Evolutionary conservation across 257 asterid species (phyloP).

Genomic region (Cordia subcordata): DNA sequence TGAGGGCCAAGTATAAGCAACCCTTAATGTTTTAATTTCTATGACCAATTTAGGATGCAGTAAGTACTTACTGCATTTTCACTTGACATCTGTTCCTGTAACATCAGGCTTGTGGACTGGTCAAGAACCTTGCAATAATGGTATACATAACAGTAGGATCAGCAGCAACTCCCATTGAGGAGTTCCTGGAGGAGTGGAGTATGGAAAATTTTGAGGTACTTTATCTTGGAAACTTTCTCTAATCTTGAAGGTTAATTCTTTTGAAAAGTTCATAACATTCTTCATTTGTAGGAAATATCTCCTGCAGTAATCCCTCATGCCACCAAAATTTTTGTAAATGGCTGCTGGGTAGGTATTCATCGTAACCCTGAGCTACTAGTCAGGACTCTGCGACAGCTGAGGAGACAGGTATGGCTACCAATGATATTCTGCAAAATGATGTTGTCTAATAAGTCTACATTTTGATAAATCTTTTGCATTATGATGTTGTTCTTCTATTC

Average conservation of each 20-base stretch:
- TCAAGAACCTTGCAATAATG: conserved; percentile 24
- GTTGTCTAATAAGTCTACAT: too few relatives aligned
- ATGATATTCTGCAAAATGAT: background rate
- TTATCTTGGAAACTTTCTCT: background rate
- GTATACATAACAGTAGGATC: conserved; percentile 24
- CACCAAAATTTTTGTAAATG: conserved; percentile 22
- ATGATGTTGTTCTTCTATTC: background rate
- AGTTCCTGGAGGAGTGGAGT: conserved; percentile 25
- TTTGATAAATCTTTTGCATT: too few relatives aligned
- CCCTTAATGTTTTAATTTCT: background rate
- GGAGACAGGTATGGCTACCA: conserved; percentile 14
- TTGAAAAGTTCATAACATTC: background rate
- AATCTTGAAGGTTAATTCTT: background rate
- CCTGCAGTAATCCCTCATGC: conserved; percentile 26
- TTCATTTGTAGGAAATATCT: conserved; percentile 16
- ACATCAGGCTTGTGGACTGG: conserved; percentile 22
- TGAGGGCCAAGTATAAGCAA: conserved; percentile 21
- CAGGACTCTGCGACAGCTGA: conserved; percentile 18
- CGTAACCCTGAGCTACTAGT: conserved; percentile 20
- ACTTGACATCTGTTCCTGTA: background rate
- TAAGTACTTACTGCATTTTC: background rate
- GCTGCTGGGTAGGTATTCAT: conserved; percentile 25
- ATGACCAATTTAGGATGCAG: background rate
- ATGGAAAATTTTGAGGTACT: conserved; percentile 23
- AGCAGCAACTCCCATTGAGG: conserved; percentile 21